Base-by-base conservation (phyloP, 2,329 filamentous ascomycete genomes). In the Metarhizium robertsii region DNA sequence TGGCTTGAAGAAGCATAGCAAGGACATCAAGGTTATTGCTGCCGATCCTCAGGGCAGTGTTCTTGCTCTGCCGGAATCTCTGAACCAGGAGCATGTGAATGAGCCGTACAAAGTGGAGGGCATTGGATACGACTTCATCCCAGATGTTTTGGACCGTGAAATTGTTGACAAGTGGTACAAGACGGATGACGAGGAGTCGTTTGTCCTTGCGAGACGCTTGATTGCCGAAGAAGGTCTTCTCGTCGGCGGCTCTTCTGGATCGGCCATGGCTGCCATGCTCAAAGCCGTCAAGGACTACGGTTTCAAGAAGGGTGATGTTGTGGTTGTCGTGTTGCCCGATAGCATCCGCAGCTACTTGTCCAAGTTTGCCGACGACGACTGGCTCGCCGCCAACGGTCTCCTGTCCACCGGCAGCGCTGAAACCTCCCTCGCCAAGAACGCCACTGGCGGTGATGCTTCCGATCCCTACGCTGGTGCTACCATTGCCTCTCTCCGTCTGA, bases 331-430 rank as follows among this genome's bases (percentile, higher is more conserved):
- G 53, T 78, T 96, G 18, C 95, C 94, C 1, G 94, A 99, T 71
- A 96, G 91, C 75, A 97, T 99, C 68, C 83, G 94, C 66, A 96
- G 90, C 73, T 99, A 99, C 71, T 84, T 99, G 30, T 92, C 88
- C 75, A 99, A 99, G 81, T 99, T 99, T 69, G 91, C 91, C 61
- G 94, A 99, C 69, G 95, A 99, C 68, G 94, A 97, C 76, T 99
- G 94, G 95, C 85, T 99, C 55, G 92, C 91, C 13, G 94, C 94
- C 60, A 99, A 99, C 74, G 87, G 92, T 69, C 88, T 99, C 29
- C 81, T 97, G 30, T 83, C 89, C n/a, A 68, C 73, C 60, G 71
- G 73, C 59, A 75, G 72, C 16, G 43, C 79, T 74, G 60, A 83
- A 76, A 53, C 80, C 75, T 58, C 77, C 68, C 52, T 70, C 69